phyloP scores from a whole-genome alignment of 768 basidiomycete species.

The Suillus fuscotomentosus region DNA sequence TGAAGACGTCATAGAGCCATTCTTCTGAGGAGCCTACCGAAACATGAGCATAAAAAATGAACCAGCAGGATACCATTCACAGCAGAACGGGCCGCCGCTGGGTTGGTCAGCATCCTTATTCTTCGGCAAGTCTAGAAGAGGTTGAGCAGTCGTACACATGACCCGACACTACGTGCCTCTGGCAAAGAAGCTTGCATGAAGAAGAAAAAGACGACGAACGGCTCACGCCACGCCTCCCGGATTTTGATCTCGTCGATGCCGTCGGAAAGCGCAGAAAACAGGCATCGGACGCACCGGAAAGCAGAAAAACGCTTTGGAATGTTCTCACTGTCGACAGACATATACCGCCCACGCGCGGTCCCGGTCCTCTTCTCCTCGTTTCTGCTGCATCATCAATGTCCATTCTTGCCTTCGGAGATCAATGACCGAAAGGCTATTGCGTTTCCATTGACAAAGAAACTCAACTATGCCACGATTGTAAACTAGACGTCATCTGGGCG shows the following conservation, averaged over 20 bases:
- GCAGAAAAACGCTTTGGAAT: slow-evolving; percentile 46
- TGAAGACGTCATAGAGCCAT: slow-evolving; percentile 79
- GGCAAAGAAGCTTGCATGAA: slow-evolving; percentile 32
- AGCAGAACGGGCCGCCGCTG: slow-evolving; percentile 58
- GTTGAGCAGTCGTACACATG: slow-evolving; percentile 48
- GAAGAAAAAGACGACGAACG: slow-evolving; percentile 26
- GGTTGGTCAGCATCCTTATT: slow-evolving; percentile 52
- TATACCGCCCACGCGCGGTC: background rate
- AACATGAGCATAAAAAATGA: slow-evolving; percentile 69
- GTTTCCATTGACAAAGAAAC: background rate
- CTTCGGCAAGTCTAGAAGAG: slow-evolving; percentile 45
- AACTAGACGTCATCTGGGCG: background rate
- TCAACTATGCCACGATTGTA: background rate
- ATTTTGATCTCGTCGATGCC: slow-evolving; percentile 57
- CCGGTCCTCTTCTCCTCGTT: background rate
- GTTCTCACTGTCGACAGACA: slow-evolving; percentile 43
- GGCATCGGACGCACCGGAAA: slow-evolving; percentile 28
- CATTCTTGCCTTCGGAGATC: background rate
- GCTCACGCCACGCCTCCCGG: slow-evolving; percentile 55
- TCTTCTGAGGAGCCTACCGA: slow-evolving; percentile 65
- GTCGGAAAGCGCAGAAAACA: slow-evolving; percentile 42
- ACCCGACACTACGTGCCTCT: slow-evolving; percentile 39
- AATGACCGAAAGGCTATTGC: background rate
- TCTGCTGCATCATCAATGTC: background rate
- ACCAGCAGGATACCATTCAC: slow-evolving; percentile 55